A percentile compares a stretch with the other conserved stretches of the same genome.
Evolutionary conservation across 2,329 filamentous ascomycete species (phyloP).

Genomic region (Gremmenia infestans): DNA sequence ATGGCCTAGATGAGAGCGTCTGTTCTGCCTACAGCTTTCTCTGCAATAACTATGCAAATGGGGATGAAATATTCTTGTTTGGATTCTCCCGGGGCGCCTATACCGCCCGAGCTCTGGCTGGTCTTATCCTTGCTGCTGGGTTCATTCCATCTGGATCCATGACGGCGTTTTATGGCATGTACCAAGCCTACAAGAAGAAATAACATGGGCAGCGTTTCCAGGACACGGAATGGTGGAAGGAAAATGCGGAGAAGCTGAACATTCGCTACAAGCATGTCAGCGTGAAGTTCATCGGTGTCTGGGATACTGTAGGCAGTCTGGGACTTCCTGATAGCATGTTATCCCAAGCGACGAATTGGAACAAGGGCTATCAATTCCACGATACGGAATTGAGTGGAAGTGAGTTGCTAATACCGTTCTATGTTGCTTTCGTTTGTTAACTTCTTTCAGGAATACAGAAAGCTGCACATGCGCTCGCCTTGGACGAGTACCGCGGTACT

Average conservation of each 20-base stretch:
- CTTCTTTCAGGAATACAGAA: conserved; percentile 34
- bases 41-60: conserved; percentile 15
- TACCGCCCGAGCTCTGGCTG: conserved; percentile 32
- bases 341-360: not conserved
- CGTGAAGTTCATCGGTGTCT: conserved; percentile 37
- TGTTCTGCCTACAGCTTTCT: conserved; percentile 36
- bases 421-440: conserved; percentile 10
- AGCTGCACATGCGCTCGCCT: conserved; percentile 42
- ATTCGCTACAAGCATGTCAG: not conserved
- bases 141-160: not conserved
- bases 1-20: conserved; percentile 8
- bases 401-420: not conserved
- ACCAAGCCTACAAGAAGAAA: not conserved
- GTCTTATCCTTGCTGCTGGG: conserved; percentile 21
- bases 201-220: not conserved
- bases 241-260: not conserved
- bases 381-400: not conserved
- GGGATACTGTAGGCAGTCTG: conserved; percentile 40
- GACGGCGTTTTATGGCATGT: not conserved
- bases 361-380: not conserved
- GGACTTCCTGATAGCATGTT: not conserved
- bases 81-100: conserved; percentile 38
- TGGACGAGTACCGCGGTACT: conserved; percentile 39
- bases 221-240: not conserved
- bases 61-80: conserved; percentile 11